Evolutionary conservation across 1,139 yeast species (phyloP).

Genomic region (Williopsis jadinii): DNA sequence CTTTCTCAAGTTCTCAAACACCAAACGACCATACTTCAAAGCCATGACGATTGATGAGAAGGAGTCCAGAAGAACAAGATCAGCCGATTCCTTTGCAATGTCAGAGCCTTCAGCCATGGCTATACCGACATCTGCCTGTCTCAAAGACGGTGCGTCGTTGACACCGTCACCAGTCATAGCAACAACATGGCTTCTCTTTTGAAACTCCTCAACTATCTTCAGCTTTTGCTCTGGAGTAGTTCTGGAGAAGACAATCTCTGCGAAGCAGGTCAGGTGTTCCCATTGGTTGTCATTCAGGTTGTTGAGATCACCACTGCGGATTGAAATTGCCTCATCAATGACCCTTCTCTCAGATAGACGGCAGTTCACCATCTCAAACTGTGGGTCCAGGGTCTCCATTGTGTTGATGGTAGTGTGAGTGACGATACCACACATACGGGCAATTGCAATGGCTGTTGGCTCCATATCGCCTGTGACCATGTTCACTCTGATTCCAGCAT

Average conservation of each 20-base stretch:
- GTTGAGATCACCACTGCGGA: conserved; percentile 36
- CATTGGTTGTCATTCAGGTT: conserved; percentile 36
- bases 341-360: conserved; percentile 8
- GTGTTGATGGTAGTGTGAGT: conserved; percentile 26
- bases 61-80: conserved; percentile 37
- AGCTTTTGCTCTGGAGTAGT: conserved; percentile 51
- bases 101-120: conserved; percentile 47
- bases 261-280: conserved; percentile 32
- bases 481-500: conserved; percentile 43
- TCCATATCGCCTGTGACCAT: conserved; percentile 54
- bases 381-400: conserved; percentile 21
- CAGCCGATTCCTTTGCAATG: conserved; percentile 54
- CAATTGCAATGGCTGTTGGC: conserved; percentile 47
- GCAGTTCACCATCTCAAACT: conserved; percentile 5
- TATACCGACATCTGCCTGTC: conserved; percentile 47
- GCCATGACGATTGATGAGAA: conserved; percentile 44
- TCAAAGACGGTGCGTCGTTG: conserved; percentile 46
- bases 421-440: conserved; percentile 37
- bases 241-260: conserved; percentile 44
- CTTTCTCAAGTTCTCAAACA: conserved; percentile 45
- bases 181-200: conserved; percentile 36
- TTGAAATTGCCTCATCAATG: conserved; percentile 27
- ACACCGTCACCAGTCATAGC: conserved; percentile 53
- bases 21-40: conserved; percentile 40
- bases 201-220: conserved; percentile 41